phyloP scores from a whole-genome alignment of 352 stramenopile genomes.

The Phytophthora ohioensis region DNA sequence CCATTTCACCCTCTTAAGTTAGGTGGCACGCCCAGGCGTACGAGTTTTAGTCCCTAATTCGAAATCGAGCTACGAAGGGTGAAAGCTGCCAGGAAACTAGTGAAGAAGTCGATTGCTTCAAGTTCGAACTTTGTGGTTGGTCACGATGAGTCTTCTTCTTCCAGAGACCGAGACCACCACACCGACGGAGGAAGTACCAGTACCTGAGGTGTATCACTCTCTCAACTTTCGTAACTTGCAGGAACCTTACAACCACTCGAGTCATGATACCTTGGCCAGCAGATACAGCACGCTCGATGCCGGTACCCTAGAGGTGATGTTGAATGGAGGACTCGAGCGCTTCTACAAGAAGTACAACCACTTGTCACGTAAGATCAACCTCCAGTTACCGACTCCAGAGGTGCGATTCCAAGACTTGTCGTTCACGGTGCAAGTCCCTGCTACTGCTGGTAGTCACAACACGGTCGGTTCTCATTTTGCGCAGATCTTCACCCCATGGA shows the following conservation, averaged over 20 bases:
- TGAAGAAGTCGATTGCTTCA: background rate
- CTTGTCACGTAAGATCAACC: conserved; percentile 27
- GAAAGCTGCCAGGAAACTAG: background rate
- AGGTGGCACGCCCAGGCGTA: too few species aligned
- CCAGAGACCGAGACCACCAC: conserved; percentile 71
- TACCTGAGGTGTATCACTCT: conserved; percentile 71
- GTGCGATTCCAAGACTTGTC: conserved; percentile 29
- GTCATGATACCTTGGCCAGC: conserved; percentile 30
- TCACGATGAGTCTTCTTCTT: conserved; percentile 73
- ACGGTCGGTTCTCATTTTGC: conserved; percentile 39
- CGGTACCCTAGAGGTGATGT: conserved; percentile 59
- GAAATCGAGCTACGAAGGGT: background rate
- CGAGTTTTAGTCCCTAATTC: background rate
- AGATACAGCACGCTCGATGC: conserved; percentile 49
- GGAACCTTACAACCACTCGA: conserved; percentile 64
- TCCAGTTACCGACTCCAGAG: conserved; percentile 26
- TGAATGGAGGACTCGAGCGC: conserved; percentile 64
- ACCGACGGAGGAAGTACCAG: conserved; percentile 54
- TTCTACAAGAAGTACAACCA: conserved; percentile 37
- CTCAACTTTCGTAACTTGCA: conserved; percentile 73
- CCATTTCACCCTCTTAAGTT: background rate
- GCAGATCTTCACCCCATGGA: conserved; percentile 63
- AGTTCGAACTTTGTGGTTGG: too few species aligned
- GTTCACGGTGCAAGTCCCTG: conserved; percentile 37
- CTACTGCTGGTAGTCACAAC: conserved; percentile 53